phyloP scores from a whole-genome alignment of 2,329 filamentous ascomycete species.

The Hymenoscyphus fructigenus region DNA sequence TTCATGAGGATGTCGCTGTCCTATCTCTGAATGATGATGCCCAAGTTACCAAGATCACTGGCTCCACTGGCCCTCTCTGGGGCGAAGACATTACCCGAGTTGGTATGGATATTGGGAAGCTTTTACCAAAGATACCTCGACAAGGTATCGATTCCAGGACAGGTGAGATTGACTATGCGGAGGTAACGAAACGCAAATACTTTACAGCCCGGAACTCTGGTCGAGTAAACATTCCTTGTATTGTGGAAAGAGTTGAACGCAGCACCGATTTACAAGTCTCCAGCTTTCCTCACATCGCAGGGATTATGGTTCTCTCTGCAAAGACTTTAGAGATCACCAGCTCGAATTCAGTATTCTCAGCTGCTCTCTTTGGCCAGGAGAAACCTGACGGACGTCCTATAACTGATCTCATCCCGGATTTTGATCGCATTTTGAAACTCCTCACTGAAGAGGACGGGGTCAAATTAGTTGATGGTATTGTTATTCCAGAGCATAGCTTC shows the following conservation, averaged over 20 bases:
- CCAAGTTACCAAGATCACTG: constrained; percentile 65
- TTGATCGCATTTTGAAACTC: constrained; percentile 78
- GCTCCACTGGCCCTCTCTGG: constrained; percentile 86
- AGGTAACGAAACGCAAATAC: constrained; percentile 69
- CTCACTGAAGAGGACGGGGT: constrained; percentile 86
- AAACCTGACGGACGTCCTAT: constrained; percentile 79
- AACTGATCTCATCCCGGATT: constrained; percentile 78
- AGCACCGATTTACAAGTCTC: constrained; percentile 78
- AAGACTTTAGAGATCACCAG: constrained; percentile 77
- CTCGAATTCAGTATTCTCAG: constrained; percentile 92
- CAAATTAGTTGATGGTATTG: constrained; percentile 84
- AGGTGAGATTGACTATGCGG: constrained; percentile 75
- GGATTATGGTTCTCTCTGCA: constrained; percentile 90
- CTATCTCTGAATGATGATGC: constrained; percentile 77
- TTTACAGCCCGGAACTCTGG: constrained; percentile 82
- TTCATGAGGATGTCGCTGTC: constrained; percentile 86
- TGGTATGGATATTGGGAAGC: constrained; percentile 71
- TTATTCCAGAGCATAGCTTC: constrained; percentile 95
- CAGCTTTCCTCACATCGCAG: constrained; percentile 95
- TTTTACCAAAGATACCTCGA: constrained; percentile 81
- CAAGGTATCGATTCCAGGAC: constrained; percentile 68
- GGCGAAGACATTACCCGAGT: constrained; percentile 65
- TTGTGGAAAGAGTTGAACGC: constrained; percentile 70
- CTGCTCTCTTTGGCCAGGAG: constrained; percentile 85
- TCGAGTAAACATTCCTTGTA: constrained; percentile 79